These are phyloP conservation scores for Salmacisia buchloeana DNA, from an alignment of 1,284 basidiomycete species.

Conservation along the genomic window DNA sequence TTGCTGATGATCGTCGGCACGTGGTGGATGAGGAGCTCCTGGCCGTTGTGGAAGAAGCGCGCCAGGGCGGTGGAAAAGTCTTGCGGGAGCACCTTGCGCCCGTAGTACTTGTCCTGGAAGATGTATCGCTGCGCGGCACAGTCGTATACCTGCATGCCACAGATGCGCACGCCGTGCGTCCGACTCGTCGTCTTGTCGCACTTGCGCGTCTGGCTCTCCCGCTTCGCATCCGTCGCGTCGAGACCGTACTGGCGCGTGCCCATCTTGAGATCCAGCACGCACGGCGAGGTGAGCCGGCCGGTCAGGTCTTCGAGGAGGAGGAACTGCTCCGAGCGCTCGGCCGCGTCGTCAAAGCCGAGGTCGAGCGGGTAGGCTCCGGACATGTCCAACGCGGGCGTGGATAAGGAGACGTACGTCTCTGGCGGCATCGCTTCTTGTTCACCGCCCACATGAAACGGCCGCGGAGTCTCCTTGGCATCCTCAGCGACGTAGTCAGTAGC, in stretches of 20 bases:
- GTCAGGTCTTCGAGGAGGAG: slow-evolving; percentile 99
- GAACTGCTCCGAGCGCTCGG: slow-evolving; percentile 84
- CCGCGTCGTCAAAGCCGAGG: background rate
- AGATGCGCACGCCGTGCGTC: slow-evolving; percentile 83
- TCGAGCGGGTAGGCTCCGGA: background rate
- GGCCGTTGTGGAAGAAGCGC: slow-evolving; percentile 80
- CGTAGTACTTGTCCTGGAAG: slow-evolving; percentile 95
- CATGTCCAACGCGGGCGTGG: background rate
- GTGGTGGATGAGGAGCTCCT: slow-evolving; percentile 76
- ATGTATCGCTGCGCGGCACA: slow-evolving; percentile 63
- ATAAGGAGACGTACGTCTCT: background rate
- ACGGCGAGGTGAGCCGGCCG: slow-evolving; percentile 84
- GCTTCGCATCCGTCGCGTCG: slow-evolving; percentile 85
- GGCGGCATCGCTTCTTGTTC: background rate
- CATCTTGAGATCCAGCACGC: slow-evolving; percentile 98
- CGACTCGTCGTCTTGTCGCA: slow-evolving; percentile 92
- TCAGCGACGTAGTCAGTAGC: background rate
- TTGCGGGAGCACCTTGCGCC: slow-evolving; percentile 76
- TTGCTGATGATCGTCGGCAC: slow-evolving; percentile 87
- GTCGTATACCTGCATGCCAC: slow-evolving; percentile 86
- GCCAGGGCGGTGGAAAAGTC: slow-evolving; percentile 78
- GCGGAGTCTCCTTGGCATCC: slow-evolving; percentile 10
- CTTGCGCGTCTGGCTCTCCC: slow-evolving; percentile 96
- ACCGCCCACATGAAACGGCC: background rate
- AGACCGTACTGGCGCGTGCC: slow-evolving; percentile 96